These are phyloP conservation scores for Calonectria fujianensis DNA, from an alignment of 2,329 filamentous ascomycete species.

Conservation along the genomic window DNA sequence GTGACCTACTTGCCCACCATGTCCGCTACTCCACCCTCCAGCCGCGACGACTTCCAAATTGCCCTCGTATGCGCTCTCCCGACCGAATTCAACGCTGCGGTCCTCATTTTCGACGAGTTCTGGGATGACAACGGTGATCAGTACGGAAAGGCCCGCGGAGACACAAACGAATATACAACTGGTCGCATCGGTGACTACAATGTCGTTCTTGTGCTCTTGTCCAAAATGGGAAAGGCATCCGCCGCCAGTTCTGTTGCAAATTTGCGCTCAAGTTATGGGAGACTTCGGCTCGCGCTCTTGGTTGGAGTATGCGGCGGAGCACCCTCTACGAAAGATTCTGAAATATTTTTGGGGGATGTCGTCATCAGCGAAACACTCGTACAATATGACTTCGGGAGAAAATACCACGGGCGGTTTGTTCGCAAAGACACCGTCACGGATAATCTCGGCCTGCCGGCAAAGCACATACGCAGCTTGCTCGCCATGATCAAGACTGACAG, in stretches of 20 bases:
- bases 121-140: conserved; percentile 25
- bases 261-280: conserved; percentile 58
- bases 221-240: conserved; percentile 54
- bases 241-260: conserved; percentile 53
- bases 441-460: conserved; percentile 45
- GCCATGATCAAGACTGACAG: conserved; percentile 47
- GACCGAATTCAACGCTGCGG: neutral
- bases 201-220: conserved; percentile 54
- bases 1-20: neutral
- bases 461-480: conserved; percentile 55
- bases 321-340: conserved; percentile 50
- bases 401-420: conserved; percentile 50
- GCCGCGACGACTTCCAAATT: neutral
- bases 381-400: conserved; percentile 57
- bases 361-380: conserved; percentile 56
- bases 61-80: neutral
- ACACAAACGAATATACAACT: conserved; percentile 49
- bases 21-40: neutral
- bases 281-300: conserved; percentile 58
- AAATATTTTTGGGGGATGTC: conserved; percentile 57
- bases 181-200: conserved; percentile 53
- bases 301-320: conserved; percentile 64
- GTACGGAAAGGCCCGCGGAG: conserved; percentile 21
- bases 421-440: conserved; percentile 54
- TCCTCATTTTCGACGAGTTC: conserved; percentile 18